Base-by-base conservation (phyloP, 805 yeast genomes). In the Wickerhamiella musiphila region DNA sequence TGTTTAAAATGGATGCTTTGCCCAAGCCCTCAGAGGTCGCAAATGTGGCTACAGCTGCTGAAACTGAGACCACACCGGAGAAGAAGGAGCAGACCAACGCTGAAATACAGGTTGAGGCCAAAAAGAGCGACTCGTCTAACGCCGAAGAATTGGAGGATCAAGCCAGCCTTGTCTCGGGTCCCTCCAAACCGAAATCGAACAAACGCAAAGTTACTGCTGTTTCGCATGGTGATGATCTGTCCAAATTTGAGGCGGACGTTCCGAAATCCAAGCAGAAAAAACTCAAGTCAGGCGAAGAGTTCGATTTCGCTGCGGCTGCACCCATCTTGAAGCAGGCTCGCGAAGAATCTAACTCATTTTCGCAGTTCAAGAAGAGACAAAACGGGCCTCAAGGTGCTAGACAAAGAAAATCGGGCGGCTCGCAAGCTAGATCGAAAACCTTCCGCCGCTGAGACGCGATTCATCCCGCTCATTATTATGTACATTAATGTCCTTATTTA, bases 221-320 rank as follows among this genome's bases (percentile, higher is more conserved):
- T 3, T 39, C 29, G 12, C 14, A 26, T 8, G 12, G 28, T 14
- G 47, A 43, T 11, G 39, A 42, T 8, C 25, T 39, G 16, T 8
- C 33, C 6, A 23, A 26, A 5, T 15, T 35, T 13, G 21, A 28
- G 9, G 12, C 14, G 8, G 26, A 22, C 18, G 20, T 28, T 3
- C 23, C 25, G 11, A 12, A 28, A 19, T 10, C 19, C 22, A 32
- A 26, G 14, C 33, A 27, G 7, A 24, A 27, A 13, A 24, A 28
- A 0, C 16, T 14, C 13, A 18, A 28, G 28, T 40, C 35, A 17
- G 36, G 29, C 31, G 41, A 41, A 3, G 47, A 47, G 6, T 46
- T 45, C 23, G 56, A 52, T 31, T 52, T 49, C 35, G 39, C 28
- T 13, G 17, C 35, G 7, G 54, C 54, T 1, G 31, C 34, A 6